Base-by-base conservation (phyloP, 805 yeast species). In the Yarrowia deformans region DNA sequence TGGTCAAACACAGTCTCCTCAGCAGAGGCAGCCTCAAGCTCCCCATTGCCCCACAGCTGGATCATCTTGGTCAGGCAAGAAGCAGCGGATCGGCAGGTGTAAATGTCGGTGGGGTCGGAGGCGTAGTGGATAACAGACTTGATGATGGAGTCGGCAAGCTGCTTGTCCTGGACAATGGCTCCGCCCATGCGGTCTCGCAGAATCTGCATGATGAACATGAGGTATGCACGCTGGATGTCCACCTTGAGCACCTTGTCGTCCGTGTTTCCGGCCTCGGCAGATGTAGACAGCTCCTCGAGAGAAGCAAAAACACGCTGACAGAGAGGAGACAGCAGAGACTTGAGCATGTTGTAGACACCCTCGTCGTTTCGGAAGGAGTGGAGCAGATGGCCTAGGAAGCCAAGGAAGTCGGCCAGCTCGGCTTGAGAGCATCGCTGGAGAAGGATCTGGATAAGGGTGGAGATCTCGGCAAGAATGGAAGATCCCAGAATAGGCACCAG, bases 361-460 rank as follows among this genome's bases (percentile, higher is more conserved):
- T 85, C 87, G 73, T 90, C 88, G 56, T 82, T 82, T 74, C 87
- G 85, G 79, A 89, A 92, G 72, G 83, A 85, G 77, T 94, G 98
- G 67, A 90, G 85, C 71, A 95, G 85, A 79, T 95, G 98, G 6
- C 97, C 93, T 71, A 95, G 80, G 77, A 95, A 94, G 48, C 94
- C 85, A 69, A 93, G 80, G 75, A 95, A 92, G 75, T 93, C 97
- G 46, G 85, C 84, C 76, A 94, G 80, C 77, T 93, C 97, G 67
- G 82, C 80, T 13, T 84, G 85, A 73, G 89, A 81, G 72, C 88
- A 84, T 45, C 85, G 86, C 32, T 85, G 82, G 75, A 90, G 81
- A 69, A 91, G 81, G 29, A 88, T 82, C 1, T 91, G 85, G 70
- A 95, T 86, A 71, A 93, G 84, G 75, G 91, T 88, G 72, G 89